These are phyloP conservation scores for Penicillium crystallinum DNA, from an alignment of 495 filamentous ascomycete species.

Conservation along the genomic window DNA sequence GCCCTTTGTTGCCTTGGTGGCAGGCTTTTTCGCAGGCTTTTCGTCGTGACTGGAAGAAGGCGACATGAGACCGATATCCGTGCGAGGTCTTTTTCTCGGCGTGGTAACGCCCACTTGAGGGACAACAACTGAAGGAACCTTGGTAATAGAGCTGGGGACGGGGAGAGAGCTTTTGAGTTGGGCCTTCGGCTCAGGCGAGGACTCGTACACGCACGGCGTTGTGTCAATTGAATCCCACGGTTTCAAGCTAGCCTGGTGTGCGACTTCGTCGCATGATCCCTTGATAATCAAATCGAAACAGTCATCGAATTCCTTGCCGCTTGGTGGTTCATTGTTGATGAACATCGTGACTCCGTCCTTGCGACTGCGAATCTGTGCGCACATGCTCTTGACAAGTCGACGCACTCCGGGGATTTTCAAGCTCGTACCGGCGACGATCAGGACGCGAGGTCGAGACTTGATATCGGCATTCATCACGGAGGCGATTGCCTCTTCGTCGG, in stretches of 20 bases:
- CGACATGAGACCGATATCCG: constrained; percentile 54
- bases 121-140: constrained; percentile 37
- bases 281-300: constrained; percentile 88
- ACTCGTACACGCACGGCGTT: constrained; percentile 3
- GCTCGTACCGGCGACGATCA: constrained; percentile 92
- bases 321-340: constrained; percentile 85
- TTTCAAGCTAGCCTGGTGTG: constrained; percentile 65
- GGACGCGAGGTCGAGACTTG: constrained; percentile 76
- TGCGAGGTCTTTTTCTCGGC: constrained; percentile 32
- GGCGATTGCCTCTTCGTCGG: constrained; percentile 93
- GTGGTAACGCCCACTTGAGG: too few species aligned
- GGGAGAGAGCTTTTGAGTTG: constrained; percentile 28
- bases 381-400: constrained; percentile 86
- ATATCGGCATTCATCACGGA: constrained; percentile 81
- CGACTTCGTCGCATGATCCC: constrained; percentile 85
- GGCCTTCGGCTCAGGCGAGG: constrained; percentile 21
- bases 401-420: constrained; percentile 91
- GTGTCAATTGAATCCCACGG: constrained; percentile 60
- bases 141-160: constrained; percentile 21
- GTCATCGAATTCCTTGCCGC: constrained; percentile 77
- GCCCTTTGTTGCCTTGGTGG: constrained; percentile 5
- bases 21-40: constrained; percentile 15
- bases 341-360: constrained; percentile 89
- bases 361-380: constrained; percentile 67
- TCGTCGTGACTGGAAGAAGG: constrained; percentile 51